These are phyloP conservation scores for Cyanidioschyzon merolae DNA, from an alignment of 23 red algal genomes.

Conservation along the genomic window DNA sequence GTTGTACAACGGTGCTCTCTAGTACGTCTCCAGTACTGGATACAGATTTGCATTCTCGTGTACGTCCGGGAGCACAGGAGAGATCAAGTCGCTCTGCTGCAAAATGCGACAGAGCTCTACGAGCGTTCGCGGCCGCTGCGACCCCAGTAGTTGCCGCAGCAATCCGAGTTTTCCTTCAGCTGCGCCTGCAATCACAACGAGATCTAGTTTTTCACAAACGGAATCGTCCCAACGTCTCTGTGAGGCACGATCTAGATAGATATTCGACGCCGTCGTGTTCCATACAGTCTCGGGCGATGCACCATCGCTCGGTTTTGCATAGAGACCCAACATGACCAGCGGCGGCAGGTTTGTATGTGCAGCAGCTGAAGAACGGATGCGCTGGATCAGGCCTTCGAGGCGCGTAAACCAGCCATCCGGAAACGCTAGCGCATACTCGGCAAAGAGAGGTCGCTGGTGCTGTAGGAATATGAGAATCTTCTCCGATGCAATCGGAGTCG, in stretches of 20 bases:
- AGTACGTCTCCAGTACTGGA: not conserved
- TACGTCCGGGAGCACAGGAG: not conserved
- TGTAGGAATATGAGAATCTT: not conserved
- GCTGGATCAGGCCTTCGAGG: not conserved
- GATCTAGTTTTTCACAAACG: not conserved
- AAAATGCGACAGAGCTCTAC: not conserved
- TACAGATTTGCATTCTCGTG: not conserved
- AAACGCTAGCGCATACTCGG: not conserved
- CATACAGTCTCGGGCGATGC: not conserved
- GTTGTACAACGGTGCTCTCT: too few relatives aligned
- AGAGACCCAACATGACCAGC: not conserved
- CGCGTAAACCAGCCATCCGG: constrained; percentile 2
- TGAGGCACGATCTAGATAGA: not conserved
- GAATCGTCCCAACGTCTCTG: not conserved
- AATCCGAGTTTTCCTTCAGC: not conserved
- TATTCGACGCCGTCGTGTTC: not conserved
- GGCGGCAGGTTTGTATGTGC: not conserved
- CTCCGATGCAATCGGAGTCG: not conserved
- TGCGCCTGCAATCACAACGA: not conserved
- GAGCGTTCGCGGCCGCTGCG: not conserved
- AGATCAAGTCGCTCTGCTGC: not conserved
- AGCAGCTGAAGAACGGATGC: not conserved
- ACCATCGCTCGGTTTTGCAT: not conserved
- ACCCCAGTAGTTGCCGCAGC: not conserved
- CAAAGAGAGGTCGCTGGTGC: not conserved